Base-by-base conservation (phyloP, 306 rosid genomes). In the Fagus crenata region DNA sequence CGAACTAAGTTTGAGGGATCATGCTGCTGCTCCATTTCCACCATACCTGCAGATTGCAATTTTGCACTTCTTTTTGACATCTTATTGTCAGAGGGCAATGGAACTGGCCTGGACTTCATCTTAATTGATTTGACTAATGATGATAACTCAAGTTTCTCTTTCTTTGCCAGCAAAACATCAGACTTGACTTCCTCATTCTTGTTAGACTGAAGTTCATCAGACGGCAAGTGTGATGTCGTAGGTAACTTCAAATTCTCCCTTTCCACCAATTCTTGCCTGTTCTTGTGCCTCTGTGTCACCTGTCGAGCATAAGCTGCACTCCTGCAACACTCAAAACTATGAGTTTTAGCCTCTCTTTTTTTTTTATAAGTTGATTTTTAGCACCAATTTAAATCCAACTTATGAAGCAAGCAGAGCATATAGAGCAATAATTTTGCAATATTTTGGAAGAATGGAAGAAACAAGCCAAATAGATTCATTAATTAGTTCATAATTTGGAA, bases 261-360 rank as follows among this genome's bases (percentile, higher is more conserved):
- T 82, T 88, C 84, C 0, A 2, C 51, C 18, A 76, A 42, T 75
- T 83, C 90, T 49, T 12, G 81, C 49, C 74, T 82, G 86, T 84
- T 86, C 49, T 74, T 78, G 86, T 84, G 85, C 81, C 84, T 87
- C 77, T 55, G 73, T 53, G 92, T 92, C 43, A 82, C 69, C 78
- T 89, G 93, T 80, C 96, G 82, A 65, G 79, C 85, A 88, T 88
- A 88, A 28, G 85, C 79, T 2, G 91, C 97, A 75, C 87, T 89
- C 91, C 98, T 93, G 89, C 86, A 86, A 78, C 49, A 74, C 78
- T 22, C 55, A 76, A 53, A 83, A 63, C 41, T 70, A 53, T 28
- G n/a, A 32, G 81, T 39, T 69, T 73, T 70, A 81, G 84, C 22
- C 11, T 9, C 51, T 46, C 14, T 46, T 46, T 43, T 8, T 0